These are phyloP conservation scores for Pachysandra terminalis DNA, from an alignment of 164 flowering plant species.

Conservation along the genomic window DNA sequence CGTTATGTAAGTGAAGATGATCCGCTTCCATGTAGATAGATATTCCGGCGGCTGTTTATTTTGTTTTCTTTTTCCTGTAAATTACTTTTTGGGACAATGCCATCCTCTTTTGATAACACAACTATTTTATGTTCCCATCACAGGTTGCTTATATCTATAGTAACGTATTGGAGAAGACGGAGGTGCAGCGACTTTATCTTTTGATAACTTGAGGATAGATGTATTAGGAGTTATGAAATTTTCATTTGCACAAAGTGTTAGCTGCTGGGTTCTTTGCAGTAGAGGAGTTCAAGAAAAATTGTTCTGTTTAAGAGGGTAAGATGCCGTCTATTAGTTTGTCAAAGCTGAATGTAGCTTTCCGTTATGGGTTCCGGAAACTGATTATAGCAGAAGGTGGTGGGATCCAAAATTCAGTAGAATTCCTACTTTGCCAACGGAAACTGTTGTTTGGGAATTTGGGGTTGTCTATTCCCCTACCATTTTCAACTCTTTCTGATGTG, in stretches of 20 bases:
- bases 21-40: too few relatives aligned
- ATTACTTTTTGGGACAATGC: background rate
- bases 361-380: slow-evolving; percentile 32
- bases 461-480: slow-evolving; percentile 31
- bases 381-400: slow-evolving; percentile 34
- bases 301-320: slow-evolving; percentile 43
- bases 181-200: too few relatives aligned
- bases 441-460: slow-evolving; percentile 41
- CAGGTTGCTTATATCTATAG: slow-evolving; percentile 8
- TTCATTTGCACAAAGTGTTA: slow-evolving; percentile 11
- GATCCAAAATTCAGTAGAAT: slow-evolving; percentile 34
- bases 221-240: slow-evolving; percentile 44
- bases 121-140: background rate
- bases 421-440: slow-evolving; percentile 43
- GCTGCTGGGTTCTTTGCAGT: slow-evolving; percentile 5
- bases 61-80: background rate
- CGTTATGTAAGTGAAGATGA: background rate
- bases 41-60: too few relatives aligned
- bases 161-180: slow-evolving; percentile 3
- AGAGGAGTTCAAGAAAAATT: slow-evolving; percentile 15
- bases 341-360: slow-evolving; percentile 38
- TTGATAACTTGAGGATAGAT: slow-evolving; percentile 14
- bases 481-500: slow-evolving; percentile 33
- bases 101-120: background rate
- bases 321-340: slow-evolving; percentile 62